Evolutionary conservation across 495 filamentous ascomycete genomes (phyloP).

Genomic region (Friedmanniomyces endolithicus): DNA sequence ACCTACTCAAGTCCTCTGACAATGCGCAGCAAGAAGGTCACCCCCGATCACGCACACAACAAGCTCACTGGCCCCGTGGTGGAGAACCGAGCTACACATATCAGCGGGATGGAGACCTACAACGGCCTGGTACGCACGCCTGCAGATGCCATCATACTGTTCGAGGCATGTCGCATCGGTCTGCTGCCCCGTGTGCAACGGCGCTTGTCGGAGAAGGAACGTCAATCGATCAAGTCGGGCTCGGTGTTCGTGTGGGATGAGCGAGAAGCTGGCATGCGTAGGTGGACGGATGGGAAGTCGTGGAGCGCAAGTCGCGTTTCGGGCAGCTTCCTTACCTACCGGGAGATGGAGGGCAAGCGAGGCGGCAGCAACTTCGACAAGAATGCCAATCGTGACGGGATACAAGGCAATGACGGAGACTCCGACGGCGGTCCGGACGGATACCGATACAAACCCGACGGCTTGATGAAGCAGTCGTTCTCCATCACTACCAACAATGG

Average conservation of each 20-base stretch:
- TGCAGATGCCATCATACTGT: conserved; percentile 88
- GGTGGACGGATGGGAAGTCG: conserved; percentile 98
- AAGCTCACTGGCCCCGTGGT: conserved; percentile 13
- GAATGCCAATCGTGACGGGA: conserved; percentile 50
- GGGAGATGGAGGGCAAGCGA: conserved; percentile 97
- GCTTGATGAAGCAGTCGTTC: conserved; percentile 98
- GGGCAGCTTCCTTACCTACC: conserved; percentile 91
- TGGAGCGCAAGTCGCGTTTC: conserved; percentile 98
- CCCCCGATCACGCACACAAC: neutral
- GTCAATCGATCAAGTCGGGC: conserved; percentile 83
- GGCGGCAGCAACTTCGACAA: conserved; percentile 47
- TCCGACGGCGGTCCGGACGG: conserved; percentile 81
- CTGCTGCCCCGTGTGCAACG: conserved; percentile 84
- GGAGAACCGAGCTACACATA: too few relatives aligned
- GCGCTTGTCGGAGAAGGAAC: conserved; percentile 89
- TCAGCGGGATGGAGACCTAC: conserved; percentile 81
- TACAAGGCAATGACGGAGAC: conserved; percentile 61
- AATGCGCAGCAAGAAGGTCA: neutral
- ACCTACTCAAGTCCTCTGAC: neutral
- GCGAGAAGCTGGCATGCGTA: conserved; percentile 90
- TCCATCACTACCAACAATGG: conserved; percentile 86
- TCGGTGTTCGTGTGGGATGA: conserved; percentile 99
- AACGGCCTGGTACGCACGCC: conserved; percentile 84
- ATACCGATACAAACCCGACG: conserved; percentile 93
- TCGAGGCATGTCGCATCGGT: conserved; percentile 88